A percentile compares a stretch with the other conserved stretches of the same genome.
Conservation (phyloP, 2,329 filamentous ascomycete species). For the Ascochyta rabiei region DNA sequence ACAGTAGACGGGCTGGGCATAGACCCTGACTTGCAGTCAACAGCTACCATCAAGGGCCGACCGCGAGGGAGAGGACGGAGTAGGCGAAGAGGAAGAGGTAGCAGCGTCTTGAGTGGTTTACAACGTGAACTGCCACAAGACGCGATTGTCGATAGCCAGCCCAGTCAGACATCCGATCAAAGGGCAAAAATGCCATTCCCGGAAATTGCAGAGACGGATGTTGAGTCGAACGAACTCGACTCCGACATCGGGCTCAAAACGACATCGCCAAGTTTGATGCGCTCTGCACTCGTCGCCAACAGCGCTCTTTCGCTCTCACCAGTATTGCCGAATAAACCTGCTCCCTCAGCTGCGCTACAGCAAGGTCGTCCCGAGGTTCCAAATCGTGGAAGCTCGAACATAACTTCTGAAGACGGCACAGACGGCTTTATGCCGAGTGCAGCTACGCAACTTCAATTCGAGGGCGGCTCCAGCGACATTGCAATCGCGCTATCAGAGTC, state of each 20-base stretch:
- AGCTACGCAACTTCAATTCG: constrained; percentile 17
- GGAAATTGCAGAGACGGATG: constrained; percentile 10
- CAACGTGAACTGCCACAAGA: constrained; percentile 1
- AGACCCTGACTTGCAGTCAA: constrained; percentile 7
- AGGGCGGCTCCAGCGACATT: constrained; percentile 1
- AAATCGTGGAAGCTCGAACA: constrained; percentile 7
- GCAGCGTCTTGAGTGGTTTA: neutral
- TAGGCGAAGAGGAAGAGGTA: constrained; percentile 22
- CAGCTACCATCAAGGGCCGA: constrained; percentile 7
- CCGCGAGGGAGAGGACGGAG: constrained; percentile 16
- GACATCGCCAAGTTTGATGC: constrained; percentile 31
- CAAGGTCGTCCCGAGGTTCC: constrained; percentile 11
- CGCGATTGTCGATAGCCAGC: constrained; percentile 1
- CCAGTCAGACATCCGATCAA: neutral
- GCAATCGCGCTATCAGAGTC: neutral
- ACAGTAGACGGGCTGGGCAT: constrained; percentile 19
- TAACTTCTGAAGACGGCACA: constrained; percentile 1
- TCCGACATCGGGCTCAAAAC: neutral
- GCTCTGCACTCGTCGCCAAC: constrained; percentile 40
- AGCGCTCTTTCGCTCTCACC: constrained; percentile 38
- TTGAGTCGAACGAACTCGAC: constrained; percentile 19
- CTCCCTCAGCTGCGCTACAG: neutral
- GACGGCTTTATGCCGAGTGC: constrained; percentile 22
- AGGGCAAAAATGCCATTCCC: neutral
- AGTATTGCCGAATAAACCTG: constrained; percentile 10